Conservation (phyloP, 2,329 filamentous ascomycete species). For the Diplocarpon mali region DNA sequence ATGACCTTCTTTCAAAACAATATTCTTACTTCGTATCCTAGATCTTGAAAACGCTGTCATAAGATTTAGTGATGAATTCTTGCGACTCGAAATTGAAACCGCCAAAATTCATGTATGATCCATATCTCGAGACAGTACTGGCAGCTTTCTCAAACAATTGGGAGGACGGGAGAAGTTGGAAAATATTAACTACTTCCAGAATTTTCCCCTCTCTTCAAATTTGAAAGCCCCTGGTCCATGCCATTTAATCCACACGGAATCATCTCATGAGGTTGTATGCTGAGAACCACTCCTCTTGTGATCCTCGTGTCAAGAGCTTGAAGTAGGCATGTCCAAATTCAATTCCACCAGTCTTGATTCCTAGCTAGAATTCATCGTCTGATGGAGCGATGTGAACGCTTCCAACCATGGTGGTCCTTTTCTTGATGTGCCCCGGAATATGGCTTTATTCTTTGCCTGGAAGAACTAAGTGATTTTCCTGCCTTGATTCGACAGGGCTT, state of each 20-base stretch:
- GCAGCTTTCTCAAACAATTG: too few species aligned
- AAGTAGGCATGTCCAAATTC: conserved; percentile 22
- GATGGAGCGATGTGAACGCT: conserved; percentile 13
- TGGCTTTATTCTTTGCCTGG: conserved; percentile 33
- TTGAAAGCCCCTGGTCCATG: conserved; percentile 38
- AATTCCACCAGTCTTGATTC: conserved; percentile 16
- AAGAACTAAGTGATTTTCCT: conserved; percentile 32
- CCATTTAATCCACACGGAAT: conserved; percentile 38
- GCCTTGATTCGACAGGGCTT: conserved; percentile 21
- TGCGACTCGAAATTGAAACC: too few species aligned
- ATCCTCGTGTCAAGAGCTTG: conserved; percentile 27
- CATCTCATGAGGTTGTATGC: conserved; percentile 40
- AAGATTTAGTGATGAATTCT: too few species aligned
- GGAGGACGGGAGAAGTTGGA: too few species aligned
- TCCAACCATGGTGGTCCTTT: conserved; percentile 16
- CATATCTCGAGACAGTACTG: too few species aligned
- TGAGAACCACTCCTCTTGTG: conserved; percentile 39
- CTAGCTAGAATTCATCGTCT: conserved; percentile 11
- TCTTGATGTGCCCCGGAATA: conserved; percentile 19
- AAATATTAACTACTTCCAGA: conserved; percentile 44
- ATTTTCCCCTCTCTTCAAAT: conserved; percentile 48
- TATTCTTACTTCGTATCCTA: conserved; percentile 19
- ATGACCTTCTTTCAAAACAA: too few species aligned
- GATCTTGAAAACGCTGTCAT: conserved; percentile 34
- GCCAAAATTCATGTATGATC: too few species aligned